phyloP scores from a whole-genome alignment of 495 filamentous ascomycete genomes.

The Delitschia confertaspora region DNA sequence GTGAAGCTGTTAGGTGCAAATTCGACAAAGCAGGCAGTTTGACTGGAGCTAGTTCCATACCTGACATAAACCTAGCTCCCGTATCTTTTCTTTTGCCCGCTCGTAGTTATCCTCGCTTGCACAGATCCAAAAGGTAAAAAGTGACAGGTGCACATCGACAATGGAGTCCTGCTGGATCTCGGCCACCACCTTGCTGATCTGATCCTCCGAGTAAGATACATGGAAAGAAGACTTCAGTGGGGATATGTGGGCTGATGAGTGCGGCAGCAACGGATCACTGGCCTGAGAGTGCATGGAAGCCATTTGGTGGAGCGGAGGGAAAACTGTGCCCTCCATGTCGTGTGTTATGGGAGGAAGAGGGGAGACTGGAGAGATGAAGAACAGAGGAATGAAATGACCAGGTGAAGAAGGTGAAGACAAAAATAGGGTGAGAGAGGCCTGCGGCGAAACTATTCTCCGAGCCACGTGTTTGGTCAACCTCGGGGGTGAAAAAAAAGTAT shows the following conservation, averaged over 20 bases:
- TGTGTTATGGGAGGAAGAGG: neutral
- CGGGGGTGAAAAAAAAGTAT: too few species aligned
- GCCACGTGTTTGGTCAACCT: too few species aligned
- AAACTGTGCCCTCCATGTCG: neutral
- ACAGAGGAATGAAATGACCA: neutral
- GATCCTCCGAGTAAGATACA: neutral
- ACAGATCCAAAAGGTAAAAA: slow-evolving; percentile 12
- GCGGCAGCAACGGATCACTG: neutral
- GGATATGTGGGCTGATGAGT: neutral
- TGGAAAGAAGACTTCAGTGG: slow-evolving; percentile 5
- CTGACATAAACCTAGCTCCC: slow-evolving; percentile 13
- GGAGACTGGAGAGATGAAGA: neutral
- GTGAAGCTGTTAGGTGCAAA: too few species aligned
- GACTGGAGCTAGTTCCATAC: slow-evolving; percentile 3
- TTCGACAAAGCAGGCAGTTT: too few species aligned
- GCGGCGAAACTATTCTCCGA: too few species aligned
- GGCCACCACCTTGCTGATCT: slow-evolving; percentile 3
- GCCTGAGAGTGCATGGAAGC: too few species aligned
- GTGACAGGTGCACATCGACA: slow-evolving; percentile 9
- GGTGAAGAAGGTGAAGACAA: neutral
- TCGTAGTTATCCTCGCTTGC: slow-evolving; percentile 6
- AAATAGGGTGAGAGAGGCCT: too few species aligned
- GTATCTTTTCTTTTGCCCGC: slow-evolving; percentile 8
- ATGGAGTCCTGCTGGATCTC: slow-evolving; percentile 12
- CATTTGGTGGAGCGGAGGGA: too few species aligned